Evolutionary conservation across 1,284 basidiomycete species (phyloP).

Genomic region (Ustilago esculenta): DNA sequence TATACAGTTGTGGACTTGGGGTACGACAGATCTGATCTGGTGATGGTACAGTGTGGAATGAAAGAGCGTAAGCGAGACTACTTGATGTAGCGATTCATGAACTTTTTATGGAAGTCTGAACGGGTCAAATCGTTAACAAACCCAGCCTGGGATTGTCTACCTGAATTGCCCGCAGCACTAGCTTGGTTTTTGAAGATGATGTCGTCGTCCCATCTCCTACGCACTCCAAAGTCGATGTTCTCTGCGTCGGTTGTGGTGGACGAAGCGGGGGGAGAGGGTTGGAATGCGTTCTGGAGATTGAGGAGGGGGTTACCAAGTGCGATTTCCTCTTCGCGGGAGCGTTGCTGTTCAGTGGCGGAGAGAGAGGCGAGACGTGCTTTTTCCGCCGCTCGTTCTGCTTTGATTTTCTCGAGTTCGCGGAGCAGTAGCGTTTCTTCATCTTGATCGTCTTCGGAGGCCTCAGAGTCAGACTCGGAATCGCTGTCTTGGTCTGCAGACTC

Average conservation of each 20-base stretch:
- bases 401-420: conserved; percentile 63
- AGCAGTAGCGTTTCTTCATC: conserved; percentile 57
- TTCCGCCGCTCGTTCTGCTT: conserved; percentile 55
- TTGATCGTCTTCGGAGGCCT: conserved; percentile 24
- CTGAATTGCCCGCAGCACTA: not conserved
- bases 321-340: conserved; percentile 57
- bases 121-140: conserved; percentile 65
- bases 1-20: too few relatives aligned
- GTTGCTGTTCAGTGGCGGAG: conserved; percentile 9
- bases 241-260: not conserved
- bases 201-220: conserved; percentile 65
- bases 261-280: conserved; percentile 7
- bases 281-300: conserved; percentile 55
- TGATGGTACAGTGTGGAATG: not conserved
- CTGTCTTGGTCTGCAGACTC: too few relatives aligned
- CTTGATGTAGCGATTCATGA: conserved; percentile 61
- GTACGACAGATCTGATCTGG: too few relatives aligned
- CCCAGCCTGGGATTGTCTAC: conserved; percentile 1
- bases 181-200: conserved; percentile 67
- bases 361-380: conserved; percentile 29
- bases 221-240: conserved; percentile 43
- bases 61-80: conserved; percentile 6
- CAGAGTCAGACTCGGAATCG: not conserved
- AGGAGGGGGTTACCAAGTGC: conserved; percentile 63
- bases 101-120: conserved; percentile 64